Evolutionary conservation across 2,329 filamentous ascomycete genomes (phyloP).

Genomic region (Juglanconis juglandina): DNA sequence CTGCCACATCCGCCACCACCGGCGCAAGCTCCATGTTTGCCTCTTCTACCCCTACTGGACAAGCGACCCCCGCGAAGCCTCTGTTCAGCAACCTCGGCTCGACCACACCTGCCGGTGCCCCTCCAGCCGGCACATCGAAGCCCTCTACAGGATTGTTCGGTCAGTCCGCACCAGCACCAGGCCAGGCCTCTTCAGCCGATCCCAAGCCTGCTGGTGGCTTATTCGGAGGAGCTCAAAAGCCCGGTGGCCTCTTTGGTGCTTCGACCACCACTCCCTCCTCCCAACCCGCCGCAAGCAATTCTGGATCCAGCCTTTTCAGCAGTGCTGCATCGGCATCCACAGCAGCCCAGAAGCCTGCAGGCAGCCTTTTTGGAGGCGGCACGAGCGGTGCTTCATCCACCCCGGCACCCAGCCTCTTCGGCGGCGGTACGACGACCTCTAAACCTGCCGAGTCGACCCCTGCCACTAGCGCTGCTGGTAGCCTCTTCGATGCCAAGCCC

Average conservation of each 20-base stretch:
- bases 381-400: conserved; percentile 1
- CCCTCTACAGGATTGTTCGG: conserved; percentile 15
- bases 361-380: conserved; percentile 10
- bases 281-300: conserved; percentile 15
- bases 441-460: conserved; percentile 28
- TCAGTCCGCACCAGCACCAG: conserved; percentile 7
- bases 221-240: conserved; percentile 14
- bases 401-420: conserved; percentile 7
- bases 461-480: conserved; percentile 11
- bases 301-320: conserved; percentile 6
- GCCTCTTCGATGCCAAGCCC: conserved; percentile 41
- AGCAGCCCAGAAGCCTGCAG: conserved; percentile 17
- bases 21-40: conserved; percentile 21
- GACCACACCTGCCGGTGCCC: conserved; percentile 55
- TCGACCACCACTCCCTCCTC: conserved; percentile 13
- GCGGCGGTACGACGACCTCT: conserved; percentile 17
- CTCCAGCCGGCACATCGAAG: conserved; percentile 36
- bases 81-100: conserved; percentile 43
- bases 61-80: conserved; percentile 46
- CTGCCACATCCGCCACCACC: conserved; percentile 17
- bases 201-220: neutral
- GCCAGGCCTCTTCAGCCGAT: conserved; percentile 5
- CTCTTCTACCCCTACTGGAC: conserved; percentile 22
- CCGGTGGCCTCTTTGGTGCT: conserved; percentile 1
- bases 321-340: conserved; percentile 14